Conservation (phyloP, 1,139 yeast species). For the Kodamaea derodonti region DNA sequence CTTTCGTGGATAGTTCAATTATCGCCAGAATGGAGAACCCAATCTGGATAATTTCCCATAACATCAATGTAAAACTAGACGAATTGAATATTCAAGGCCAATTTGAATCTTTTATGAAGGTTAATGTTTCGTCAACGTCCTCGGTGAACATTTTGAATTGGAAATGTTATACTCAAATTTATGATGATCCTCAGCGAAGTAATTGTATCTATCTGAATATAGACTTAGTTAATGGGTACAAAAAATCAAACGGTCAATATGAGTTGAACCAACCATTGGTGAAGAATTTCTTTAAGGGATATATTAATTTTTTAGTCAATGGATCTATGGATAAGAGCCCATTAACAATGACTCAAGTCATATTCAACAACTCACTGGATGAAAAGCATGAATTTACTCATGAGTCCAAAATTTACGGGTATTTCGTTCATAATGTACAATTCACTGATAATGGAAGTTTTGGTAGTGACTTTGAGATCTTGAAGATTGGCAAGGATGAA, state of each 20-base stretch:
- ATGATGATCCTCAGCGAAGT: constrained; percentile 14
- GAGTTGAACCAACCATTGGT: constrained; percentile 38
- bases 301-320: constrained; percentile 32
- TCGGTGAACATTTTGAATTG: constrained; percentile 24
- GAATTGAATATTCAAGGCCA: constrained; percentile 10
- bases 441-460: constrained; percentile 11
- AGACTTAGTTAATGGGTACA: constrained; percentile 37
- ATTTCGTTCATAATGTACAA: constrained; percentile 27
- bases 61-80: constrained; percentile 9
- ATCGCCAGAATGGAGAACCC: constrained; percentile 10
- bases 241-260: constrained; percentile 15
- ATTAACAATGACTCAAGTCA: constrained; percentile 29
- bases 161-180: constrained; percentile 32
- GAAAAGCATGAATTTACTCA: constrained; percentile 7
- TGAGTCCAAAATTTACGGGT: constrained; percentile 21
- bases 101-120: constrained; percentile 28
- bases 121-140: constrained; percentile 13
- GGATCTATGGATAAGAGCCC: constrained; percentile 27
- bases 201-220: constrained; percentile 22
- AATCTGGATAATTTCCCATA: constrained; percentile 11
- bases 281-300: constrained; percentile 40
- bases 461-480: constrained; percentile 8
- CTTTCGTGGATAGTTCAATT: constrained; percentile 3
- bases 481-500: constrained; percentile 7
- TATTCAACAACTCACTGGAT: constrained; percentile 17